Conservation (phyloP, 257 asterid genomes). For the Solanum dulcamara region DNA sequence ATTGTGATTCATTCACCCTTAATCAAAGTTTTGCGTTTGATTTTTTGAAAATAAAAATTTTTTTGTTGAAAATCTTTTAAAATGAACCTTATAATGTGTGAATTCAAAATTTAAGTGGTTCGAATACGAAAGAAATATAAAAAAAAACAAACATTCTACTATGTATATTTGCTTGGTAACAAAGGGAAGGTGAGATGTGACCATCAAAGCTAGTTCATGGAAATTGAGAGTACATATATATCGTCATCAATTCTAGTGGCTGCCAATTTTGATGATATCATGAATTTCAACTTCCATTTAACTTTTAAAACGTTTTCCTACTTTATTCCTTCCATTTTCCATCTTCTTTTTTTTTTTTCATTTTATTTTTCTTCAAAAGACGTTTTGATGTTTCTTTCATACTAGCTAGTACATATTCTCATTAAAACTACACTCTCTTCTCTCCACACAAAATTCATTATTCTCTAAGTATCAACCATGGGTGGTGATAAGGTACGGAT, state of each 20-base stretch:
- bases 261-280: neutral
- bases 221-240: neutral
- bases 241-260: neutral
- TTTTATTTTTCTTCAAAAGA: neutral
- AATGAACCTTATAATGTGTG: accelerated
- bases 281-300: neutral
- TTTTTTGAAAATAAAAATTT: neutral
- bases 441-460: neutral
- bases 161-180: neutral
- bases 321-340: neutral
- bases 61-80: accelerated
- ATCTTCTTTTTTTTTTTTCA: neutral
- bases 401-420: neutral
- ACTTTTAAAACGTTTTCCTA: neutral
- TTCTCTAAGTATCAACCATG: neutral
- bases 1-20: neutral
- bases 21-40: neutral
- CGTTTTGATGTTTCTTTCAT: neutral
- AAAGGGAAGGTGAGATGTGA: neutral
- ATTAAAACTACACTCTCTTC: neutral
- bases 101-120: neutral
- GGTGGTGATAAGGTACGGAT: neutral
- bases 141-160: neutral
- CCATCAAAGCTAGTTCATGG: neutral
- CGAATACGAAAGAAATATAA: neutral